Base-by-base conservation (phyloP, 352 stramenopile species). In the Pythium vanterpoolii region DNA sequence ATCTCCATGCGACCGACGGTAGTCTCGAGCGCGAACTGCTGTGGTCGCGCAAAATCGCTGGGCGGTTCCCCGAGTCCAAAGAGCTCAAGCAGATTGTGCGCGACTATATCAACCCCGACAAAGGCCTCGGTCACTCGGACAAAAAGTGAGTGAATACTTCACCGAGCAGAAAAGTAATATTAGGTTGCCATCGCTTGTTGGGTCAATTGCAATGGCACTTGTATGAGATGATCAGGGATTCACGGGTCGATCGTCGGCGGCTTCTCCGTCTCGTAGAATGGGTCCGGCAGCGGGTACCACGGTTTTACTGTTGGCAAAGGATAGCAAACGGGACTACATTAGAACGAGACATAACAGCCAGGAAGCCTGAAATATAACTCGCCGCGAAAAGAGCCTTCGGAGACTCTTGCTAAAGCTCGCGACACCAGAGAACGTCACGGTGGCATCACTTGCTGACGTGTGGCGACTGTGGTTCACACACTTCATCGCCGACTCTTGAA, bases 51-150 rank as follows among this genome's bases (percentile, higher is more conserved):
- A 89, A 85, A 64, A 67, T 75, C 13, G 68, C 74, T 8, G 79
- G 88, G 6, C 67, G 81, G 45, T 98, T 98, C 72, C 93, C 93
- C 2, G 87, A 98, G 68, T 81, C 86, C 40, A 96, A 97, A 66
- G 87, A 96, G 72, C 61, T 98, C 38, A 98, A 98, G 72, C 90
- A 97, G 67, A 71, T 91, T 49, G 74, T 98, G 57, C 87, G 93
- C 36, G 92, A 98, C 71, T 50, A 78, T 56, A 81, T 98, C 52
- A 75, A 71, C 28, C 93, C 93, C 1, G 74, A 91, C 19, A 82
- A 82, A 39, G 80, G 70, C n/a, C 79, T 98, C 30, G 91, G 91
- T 23, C 90, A 90, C 66, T 93, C 81, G 49, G 81, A 91, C 64
- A 89, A 86, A 64, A 87, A 84, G 72, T 86, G 14, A n/a, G 4